Conservation (phyloP, 768 basidiomycete genomes). For the Leucocoprinus sp. region DNA sequence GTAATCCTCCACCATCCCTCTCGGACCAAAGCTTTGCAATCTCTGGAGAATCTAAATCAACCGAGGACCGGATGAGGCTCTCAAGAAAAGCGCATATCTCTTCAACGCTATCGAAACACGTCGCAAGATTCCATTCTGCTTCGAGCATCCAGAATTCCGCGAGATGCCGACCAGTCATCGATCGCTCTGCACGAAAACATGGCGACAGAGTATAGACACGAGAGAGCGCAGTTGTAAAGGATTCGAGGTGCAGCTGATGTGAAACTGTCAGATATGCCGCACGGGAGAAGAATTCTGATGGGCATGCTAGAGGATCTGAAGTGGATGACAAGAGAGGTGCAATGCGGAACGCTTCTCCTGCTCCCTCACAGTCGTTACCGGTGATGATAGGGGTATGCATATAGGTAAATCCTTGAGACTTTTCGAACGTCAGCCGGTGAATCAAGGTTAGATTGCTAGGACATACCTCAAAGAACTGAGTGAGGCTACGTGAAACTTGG, state of each 20-base stretch:
- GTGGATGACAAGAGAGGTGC: slow-evolving; percentile 26
- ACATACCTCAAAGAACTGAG: slow-evolving; percentile 66
- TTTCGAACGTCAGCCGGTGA: slow-evolving; percentile 7
- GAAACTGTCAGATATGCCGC: slow-evolving; percentile 89
- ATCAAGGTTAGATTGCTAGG: background rate
- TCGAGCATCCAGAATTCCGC: slow-evolving; percentile 99
- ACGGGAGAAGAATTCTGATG: slow-evolving; percentile 60
- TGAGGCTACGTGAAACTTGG: slow-evolving; percentile 44
- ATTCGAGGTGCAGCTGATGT: slow-evolving; percentile 92
- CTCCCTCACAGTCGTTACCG: slow-evolving; percentile 91
- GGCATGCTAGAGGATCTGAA: slow-evolving; percentile 15
- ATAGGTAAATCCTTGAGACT: slow-evolving; percentile 75
- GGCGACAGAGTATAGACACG: slow-evolving; percentile 91
- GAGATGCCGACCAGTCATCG: slow-evolving; percentile 83
- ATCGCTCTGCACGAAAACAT: slow-evolving; percentile 89
- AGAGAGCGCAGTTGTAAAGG: slow-evolving; percentile 65
- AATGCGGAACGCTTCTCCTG: slow-evolving; percentile 84
- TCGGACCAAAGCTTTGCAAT: slow-evolving; percentile 30
- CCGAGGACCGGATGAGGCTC: slow-evolving; percentile 22
- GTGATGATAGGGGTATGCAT: slow-evolving; percentile 86
- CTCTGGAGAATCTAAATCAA: slow-evolving; percentile 19
- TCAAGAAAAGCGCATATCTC: slow-evolving; percentile 35
- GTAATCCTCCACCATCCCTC: slow-evolving; percentile 18
- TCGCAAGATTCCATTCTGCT: slow-evolving; percentile 67
- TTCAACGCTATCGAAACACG: slow-evolving; percentile 28